phyloP scores from a whole-genome alignment of 2,329 filamentous ascomycete genomes.

The Coleophoma eucalyptorum region DNA sequence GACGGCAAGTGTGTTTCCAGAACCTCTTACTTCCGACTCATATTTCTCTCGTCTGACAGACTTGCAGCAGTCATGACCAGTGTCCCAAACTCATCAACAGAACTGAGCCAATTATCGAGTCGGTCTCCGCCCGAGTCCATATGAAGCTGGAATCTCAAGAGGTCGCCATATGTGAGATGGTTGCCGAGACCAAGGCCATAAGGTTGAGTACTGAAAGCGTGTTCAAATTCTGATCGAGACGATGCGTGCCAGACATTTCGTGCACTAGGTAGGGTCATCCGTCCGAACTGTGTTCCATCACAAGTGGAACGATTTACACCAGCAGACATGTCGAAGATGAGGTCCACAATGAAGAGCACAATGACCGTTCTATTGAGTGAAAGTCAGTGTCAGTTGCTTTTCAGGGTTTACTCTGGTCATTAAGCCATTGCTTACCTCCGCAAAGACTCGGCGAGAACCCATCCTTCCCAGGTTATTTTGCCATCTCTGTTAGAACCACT shows the following conservation, averaged over 20 bases:
- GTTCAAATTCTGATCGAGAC: constrained; percentile 8
- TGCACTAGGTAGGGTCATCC: constrained; percentile 8
- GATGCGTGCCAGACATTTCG: constrained; percentile 10
- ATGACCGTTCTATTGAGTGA: constrained; percentile 8
- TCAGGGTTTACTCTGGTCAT: too few relatives aligned
- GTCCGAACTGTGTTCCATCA: constrained; percentile 3
- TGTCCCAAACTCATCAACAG: background rate
- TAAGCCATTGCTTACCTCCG: background rate
- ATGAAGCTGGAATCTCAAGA: constrained; percentile 3
- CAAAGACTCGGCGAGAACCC: background rate
- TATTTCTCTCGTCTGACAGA: background rate
- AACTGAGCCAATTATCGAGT: background rate
- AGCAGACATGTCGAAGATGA: constrained; percentile 8
- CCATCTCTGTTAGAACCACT: background rate
- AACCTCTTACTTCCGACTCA: too few relatives aligned
- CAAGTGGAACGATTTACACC: background rate
- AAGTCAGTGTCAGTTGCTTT: too few relatives aligned
- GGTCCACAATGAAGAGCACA: constrained; percentile 8
- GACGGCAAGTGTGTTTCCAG: too few relatives aligned
- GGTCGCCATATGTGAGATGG: constrained; percentile 9
- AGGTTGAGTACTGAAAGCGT: constrained; percentile 1
- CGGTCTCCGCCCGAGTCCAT: background rate
- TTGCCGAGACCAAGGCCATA: background rate
- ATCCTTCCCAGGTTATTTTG: background rate
- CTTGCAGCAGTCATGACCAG: background rate